Evolutionary conservation across 169 alveolate species (phyloP).

Genomic region (Babesia divergens): DNA sequence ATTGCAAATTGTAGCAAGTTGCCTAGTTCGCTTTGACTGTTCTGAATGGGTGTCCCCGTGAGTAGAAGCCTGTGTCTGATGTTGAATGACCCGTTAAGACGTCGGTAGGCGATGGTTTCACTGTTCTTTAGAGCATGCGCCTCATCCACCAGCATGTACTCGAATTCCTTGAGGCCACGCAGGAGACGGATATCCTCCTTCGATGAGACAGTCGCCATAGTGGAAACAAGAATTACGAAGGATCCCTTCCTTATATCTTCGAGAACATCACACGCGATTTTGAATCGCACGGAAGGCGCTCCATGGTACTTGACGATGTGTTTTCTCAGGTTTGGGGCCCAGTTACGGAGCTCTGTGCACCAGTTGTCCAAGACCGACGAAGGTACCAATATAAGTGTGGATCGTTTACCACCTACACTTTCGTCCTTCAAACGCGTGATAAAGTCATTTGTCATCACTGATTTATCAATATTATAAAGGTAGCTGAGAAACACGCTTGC

Average conservation of each 20-base stretch:
- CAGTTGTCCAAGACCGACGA: constrained; percentile 82
- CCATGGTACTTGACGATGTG: constrained; percentile 80
- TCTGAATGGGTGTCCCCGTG: constrained; percentile 90
- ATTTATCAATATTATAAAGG: constrained; percentile 1
- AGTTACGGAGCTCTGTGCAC: constrained; percentile 78
- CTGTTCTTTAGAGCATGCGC: constrained; percentile 90
- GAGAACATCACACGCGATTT: constrained; percentile 58
- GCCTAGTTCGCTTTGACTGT: constrained; percentile 83
- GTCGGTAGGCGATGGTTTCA: constrained; percentile 82
- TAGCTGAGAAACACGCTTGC: constrained; percentile 76
- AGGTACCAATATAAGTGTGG: constrained; percentile 81
- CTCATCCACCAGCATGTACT: constrained; percentile 88
- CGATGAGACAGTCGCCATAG: constrained; percentile 44
- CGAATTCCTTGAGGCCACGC: constrained; percentile 62
- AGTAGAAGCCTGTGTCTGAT: constrained; percentile 82
- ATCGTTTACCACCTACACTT: constrained; percentile 28
- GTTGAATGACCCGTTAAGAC: constrained; percentile 74
- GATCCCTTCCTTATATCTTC: constrained; percentile 36
- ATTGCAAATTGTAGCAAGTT: constrained; percentile 84
- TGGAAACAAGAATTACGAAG: constrained; percentile 38
- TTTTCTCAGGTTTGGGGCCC: constrained; percentile 82
- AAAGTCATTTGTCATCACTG: background rate
- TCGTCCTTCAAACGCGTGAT: background rate
- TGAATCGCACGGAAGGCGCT: constrained; percentile 69
- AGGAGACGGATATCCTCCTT: constrained; percentile 55